Evolutionary conservation across 129 eudicot genomes (phyloP).

Genomic region (carrot (Daucus carota)): DNA sequence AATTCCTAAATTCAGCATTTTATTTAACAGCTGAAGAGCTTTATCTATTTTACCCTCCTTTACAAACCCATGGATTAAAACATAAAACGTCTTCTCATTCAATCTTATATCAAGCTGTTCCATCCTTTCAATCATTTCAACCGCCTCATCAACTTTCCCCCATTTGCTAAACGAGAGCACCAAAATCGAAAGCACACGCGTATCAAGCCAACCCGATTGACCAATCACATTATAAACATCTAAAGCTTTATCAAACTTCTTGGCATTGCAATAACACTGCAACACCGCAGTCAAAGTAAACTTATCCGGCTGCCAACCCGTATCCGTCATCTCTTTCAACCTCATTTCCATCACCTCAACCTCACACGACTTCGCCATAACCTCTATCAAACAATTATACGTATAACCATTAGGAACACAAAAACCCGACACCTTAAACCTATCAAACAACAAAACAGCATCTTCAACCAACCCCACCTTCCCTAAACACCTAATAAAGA

Average conservation of each 20-base stretch:
- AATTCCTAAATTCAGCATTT: slow-evolving; percentile 51
- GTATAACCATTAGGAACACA: slow-evolving; percentile 52
- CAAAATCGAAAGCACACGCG: slow-evolving; percentile 41
- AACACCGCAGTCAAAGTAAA: slow-evolving; percentile 59
- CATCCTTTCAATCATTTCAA: slow-evolving; percentile 44
- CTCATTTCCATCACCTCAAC: slow-evolving; percentile 44
- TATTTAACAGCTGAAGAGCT: slow-evolving; percentile 47
- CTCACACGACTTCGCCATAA: slow-evolving; percentile 38
- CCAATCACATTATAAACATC: slow-evolving; percentile 40
- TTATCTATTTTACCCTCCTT: slow-evolving; percentile 41
- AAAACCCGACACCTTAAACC: slow-evolving; percentile 38
- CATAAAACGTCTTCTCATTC: slow-evolving; percentile 64
- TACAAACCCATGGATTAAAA: slow-evolving; percentile 77
- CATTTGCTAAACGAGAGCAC: slow-evolving; percentile 29
- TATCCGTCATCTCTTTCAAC: slow-evolving; percentile 55
- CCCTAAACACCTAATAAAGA: slow-evolving; percentile 66
- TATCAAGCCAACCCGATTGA: slow-evolving; percentile 53
- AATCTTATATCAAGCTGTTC: slow-evolving; percentile 37
- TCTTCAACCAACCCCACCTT: slow-evolving; percentile 54
- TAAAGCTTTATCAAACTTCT: slow-evolving; percentile 51
- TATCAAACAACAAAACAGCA: slow-evolving; percentile 71
- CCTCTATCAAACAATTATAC: slow-evolving; percentile 59
- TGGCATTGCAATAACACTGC: slow-evolving; percentile 62
- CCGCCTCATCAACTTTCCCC: slow-evolving; percentile 53
- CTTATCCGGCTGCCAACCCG: slow-evolving; percentile 58